Evolutionary conservation across 2,329 filamentous ascomycete species (phyloP).

Genomic region (Colletotrichum tabaci): DNA sequence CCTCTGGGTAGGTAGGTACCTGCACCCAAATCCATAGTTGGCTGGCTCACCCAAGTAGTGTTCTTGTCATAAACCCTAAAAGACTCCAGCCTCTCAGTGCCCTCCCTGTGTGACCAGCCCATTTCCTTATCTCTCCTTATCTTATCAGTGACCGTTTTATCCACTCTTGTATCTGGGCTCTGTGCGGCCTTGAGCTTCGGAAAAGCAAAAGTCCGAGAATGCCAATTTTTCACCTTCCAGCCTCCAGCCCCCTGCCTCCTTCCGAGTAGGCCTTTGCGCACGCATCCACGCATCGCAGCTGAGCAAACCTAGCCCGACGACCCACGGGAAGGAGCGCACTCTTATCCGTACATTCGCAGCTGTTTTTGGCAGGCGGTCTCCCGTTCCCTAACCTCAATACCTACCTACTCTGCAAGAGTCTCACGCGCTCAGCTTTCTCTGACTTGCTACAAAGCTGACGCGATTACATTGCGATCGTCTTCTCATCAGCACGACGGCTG

Average conservation of each 20-base stretch:
- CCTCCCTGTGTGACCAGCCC: too few relatives aligned
- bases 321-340: conserved; percentile 15
- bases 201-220: not conserved
- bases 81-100: too few relatives aligned
- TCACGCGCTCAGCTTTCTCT: conserved; percentile 27
- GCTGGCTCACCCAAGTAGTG: too few relatives aligned
- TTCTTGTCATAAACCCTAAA: too few relatives aligned
- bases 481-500: not conserved
- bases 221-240: conserved; percentile 25
- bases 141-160: not conserved
- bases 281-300: conserved; percentile 20
- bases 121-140: not conserved
- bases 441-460: conserved; percentile 21
- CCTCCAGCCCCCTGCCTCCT: conserved; percentile 4
- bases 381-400: conserved; percentile 28
- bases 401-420: conserved; percentile 7
- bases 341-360: not conserved
- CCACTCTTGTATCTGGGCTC: too few relatives aligned
- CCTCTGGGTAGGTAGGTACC: too few relatives aligned
- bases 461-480: not conserved
- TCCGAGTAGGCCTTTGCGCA: conserved; percentile 6
- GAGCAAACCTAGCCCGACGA: not conserved
- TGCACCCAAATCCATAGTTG: too few relatives aligned
- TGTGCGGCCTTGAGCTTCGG: not conserved
- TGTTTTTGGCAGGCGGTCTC: conserved; percentile 42